These are phyloP conservation scores for Phytophthora pluvialis DNA, from an alignment of 352 stramenopile genomes.

Conservation along the genomic window DNA sequence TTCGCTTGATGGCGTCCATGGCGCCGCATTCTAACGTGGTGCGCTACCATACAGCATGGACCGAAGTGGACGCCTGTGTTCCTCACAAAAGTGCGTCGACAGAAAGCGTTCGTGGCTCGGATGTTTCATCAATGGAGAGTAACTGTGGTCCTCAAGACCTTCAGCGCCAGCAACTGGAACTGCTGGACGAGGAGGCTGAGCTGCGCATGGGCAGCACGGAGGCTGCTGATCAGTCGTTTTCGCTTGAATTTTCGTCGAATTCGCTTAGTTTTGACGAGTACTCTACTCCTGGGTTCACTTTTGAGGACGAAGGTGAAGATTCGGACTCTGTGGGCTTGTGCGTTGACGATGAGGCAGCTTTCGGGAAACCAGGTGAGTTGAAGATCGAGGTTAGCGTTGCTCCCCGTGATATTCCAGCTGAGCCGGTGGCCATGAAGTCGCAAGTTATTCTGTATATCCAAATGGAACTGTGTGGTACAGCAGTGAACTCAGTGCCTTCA, in stretches of 20 bases:
- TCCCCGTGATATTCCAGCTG: slow-evolving; percentile 6
- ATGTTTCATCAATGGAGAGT: slow-evolving; percentile 38
- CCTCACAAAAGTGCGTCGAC: slow-evolving; percentile 37
- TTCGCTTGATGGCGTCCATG: slow-evolving; percentile 79
- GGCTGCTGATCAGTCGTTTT: slow-evolving; percentile 57
- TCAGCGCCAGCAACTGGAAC: slow-evolving; percentile 36
- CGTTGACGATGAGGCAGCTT: slow-evolving; percentile 35
- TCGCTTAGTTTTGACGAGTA: slow-evolving; percentile 67
- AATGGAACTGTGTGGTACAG: slow-evolving; percentile 70
- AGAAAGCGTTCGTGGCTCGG: slow-evolving; percentile 46
- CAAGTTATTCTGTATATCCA: slow-evolving; percentile 81
- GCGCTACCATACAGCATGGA: slow-evolving; percentile 83
- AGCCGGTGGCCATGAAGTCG: slow-evolving; percentile 36
- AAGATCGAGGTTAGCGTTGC: slow-evolving; percentile 23
- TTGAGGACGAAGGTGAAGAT: slow-evolving; percentile 53
- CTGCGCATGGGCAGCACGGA: slow-evolving; percentile 27
- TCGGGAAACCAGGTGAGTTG: slow-evolving; percentile 29
- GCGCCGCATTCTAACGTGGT: slow-evolving; percentile 76
- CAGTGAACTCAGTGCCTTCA: slow-evolving; percentile 28
- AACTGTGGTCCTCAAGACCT: slow-evolving; percentile 23
- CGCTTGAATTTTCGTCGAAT: slow-evolving; percentile 50
- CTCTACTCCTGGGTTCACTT: slow-evolving; percentile 62
- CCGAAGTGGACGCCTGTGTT: slow-evolving; percentile 55
- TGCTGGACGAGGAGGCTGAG: slow-evolving; percentile 41
- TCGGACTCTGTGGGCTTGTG: slow-evolving; percentile 47